Evolutionary conservation across 2,329 filamentous ascomycete genomes (phyloP), one percentile per base, ranked within the genome.

Genomic region (Fusarium armeniacum): DNA sequence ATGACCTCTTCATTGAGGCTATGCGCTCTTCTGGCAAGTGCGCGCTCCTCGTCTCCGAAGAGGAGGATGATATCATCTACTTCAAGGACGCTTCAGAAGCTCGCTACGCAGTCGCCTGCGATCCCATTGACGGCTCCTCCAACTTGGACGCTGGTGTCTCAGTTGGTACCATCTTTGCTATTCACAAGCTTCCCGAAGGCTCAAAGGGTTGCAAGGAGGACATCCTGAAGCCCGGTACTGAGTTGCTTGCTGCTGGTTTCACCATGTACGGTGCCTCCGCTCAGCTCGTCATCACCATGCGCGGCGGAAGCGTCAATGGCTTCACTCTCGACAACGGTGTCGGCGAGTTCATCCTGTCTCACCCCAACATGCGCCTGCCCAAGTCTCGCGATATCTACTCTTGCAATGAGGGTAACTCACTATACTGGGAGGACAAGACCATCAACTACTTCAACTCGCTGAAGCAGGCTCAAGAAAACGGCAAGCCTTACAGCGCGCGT

Each of bases 261-360:
- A 99, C 96, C 82, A 99, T 99, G 96, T 99, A 99, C 83, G 96
- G 96, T 78, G 96, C 96, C 73, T 98, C 94, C 5, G 90, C 96
- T 6, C 95, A 98, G 84, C 87, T 99, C 46, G 96, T 99, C 76
- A 92, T 99, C 78, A 99, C 96, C 73, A 98, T 98, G 94, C 93
- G 91, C 82, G 93, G 90, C 72, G 93, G 94, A 70, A 88, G 83
- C 67, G 96, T 99, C 82, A 98, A 98, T 82, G 96, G 96, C 76
- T 99, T 99, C 86, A 99, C 96, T 28, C 90, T 99, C 76, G 96
- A 99, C 84, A 97, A 93, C 80, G 93, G 94, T 20, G 89, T 99
- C 51, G 96, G 96, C 83, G 96, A 99, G 86, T 99, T 99, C 85
- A 99, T 99, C 82, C 88, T 99, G 63, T 97, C 95, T 16, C 96